A percentile compares a stretch with the other conserved stretches of the same genome.
These are phyloP conservation scores for Cyphellophora europaea DNA, from an alignment of 2,329 filamentous ascomycete species.

Conservation along the genomic window DNA sequence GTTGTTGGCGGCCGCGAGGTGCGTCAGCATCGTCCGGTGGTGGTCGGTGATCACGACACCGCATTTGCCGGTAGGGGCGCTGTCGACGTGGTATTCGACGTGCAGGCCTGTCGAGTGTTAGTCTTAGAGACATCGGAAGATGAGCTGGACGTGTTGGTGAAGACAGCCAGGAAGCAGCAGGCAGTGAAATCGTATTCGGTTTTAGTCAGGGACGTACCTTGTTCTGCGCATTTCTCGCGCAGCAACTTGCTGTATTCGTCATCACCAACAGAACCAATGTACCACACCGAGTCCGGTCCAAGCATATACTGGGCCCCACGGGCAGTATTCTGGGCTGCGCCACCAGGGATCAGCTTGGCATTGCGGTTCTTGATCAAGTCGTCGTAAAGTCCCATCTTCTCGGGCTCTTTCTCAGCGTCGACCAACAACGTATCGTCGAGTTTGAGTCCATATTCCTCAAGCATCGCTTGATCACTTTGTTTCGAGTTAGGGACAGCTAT, in stretches of 20 bases:
- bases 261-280: conserved; percentile 85
- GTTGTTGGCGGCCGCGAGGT: conserved; percentile 91
- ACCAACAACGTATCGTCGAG: conserved; percentile 96
- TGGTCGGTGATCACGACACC: conserved; percentile 95
- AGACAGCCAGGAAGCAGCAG: too few relatives aligned
- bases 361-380: conserved; percentile 87
- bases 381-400: conserved; percentile 77
- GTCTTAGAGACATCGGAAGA: conserved; percentile 1
- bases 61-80: conserved; percentile 80
- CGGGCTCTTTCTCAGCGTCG: conserved; percentile 40
- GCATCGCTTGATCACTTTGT: conserved; percentile 66
- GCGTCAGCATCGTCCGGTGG: conserved; percentile 89
- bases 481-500: not conserved
- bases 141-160: too few relatives aligned
- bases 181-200: conserved; percentile 33
- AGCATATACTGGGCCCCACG: conserved; percentile 91
- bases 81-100: conserved; percentile 89
- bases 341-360: conserved; percentile 89
- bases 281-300: conserved; percentile 78
- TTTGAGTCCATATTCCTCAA: conserved; percentile 90
- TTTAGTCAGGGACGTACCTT: too few relatives aligned
- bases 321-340: conserved; percentile 94
- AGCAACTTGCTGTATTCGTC: conserved; percentile 94
- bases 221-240: conserved; percentile 73
- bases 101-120: too few relatives aligned